Base-by-base conservation (phyloP, 345 rosid genomes). In the Melastoma malabathricum region DNA sequence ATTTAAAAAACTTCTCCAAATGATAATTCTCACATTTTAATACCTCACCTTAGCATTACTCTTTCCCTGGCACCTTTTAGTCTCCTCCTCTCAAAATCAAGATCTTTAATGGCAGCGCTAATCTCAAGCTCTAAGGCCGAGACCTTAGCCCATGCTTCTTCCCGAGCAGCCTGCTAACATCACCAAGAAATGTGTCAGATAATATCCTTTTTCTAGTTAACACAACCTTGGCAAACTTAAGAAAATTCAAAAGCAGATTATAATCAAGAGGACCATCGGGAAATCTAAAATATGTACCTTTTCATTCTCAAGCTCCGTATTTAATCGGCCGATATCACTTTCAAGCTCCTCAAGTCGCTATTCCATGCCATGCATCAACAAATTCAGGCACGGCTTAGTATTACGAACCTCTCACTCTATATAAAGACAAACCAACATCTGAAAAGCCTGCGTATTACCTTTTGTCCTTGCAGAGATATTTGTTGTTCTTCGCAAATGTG, bases 161-260 rank as follows among this genome's bases (percentile, higher is more conserved):
- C 98, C 72, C 88, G 88, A 44, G 86, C 98, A 46, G 88, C 86
- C 98, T 92, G 98, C 98, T 92, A 92, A 64, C 95, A 31, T 70
- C 75, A 69, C 49, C 75, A 71, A 71, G 68, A 52, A 62, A 75
- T 60, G 57, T 58, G 75, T 84, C 95, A 87, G 83, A 76, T 75
- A 66, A 71, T 34, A 50, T 50, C 47, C 48, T 27, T 27, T n/a
- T n/a, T n/a, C 18, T 47, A 27, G 31, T 3, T 47, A 47, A 47
- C 10, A 13, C 49, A 47, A 47, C 49, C n/a, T 19, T 48, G 51
- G 48, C 48, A 48, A 13, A n/a, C n/a, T n/a, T n/a, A n/a, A n/a
- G n/a, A n/a, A n/a, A n/a, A n/a, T n/a, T n/a, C n/a, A n/a, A n/a
- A n/a, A 3, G 3, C 31, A 7, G 25, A 20, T 22, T 3, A 3